Base-by-base conservation (phyloP, 2,329 filamentous ascomycete genomes). In the Annulohypoxylon truncatum region DNA sequence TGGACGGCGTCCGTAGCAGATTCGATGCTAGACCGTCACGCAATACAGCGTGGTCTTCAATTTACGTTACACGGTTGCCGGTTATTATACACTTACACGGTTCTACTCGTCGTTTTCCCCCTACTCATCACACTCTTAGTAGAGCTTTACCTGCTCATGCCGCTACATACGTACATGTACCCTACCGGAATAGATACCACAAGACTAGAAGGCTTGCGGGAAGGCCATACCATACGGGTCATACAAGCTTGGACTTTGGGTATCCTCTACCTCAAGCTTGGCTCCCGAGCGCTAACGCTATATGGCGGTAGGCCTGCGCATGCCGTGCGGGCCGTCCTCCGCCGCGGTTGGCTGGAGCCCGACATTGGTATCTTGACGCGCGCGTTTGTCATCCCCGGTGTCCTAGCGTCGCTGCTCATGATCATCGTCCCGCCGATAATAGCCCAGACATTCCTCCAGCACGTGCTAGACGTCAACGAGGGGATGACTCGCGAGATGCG, bases 161-260 rank as follows among this genome's bases (percentile, higher is more conserved):
- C 96, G 0, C 81, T 97, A 2, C 92, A 97, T 76, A 94, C 93
- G 0, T 93, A 94, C 75, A 84, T 92, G 77, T 84, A 87, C 38
- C 65, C 71, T 0, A 33, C 71, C 26, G 70, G 61, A 12, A 59
- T 61, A 4, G 63, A 67, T 71, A 78, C 20, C 74, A 77, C 3
- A 12, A 7, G 74, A 67, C 40, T 77, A 60, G 50, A 75, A 66
- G 35, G 75, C 73, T 24, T 77, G 60, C 33, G 75, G 69, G 71
- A 76, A 68, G 74, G 76, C 56, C 93, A 96, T 75, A 92, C 90
- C 6, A 88, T 98, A 42, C 91, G 96, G 67, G 85, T 98, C 66
- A 90, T 98, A 42, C 95, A 98, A 76, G 90, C 94, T 62, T 99
- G 95, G 94, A 97, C 94, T 0, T 83, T 99, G 0, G 96, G 96